These are phyloP conservation scores for Dentipellis sp. DNA, from an alignment of 768 basidiomycete genomes.

Conservation along the genomic window DNA sequence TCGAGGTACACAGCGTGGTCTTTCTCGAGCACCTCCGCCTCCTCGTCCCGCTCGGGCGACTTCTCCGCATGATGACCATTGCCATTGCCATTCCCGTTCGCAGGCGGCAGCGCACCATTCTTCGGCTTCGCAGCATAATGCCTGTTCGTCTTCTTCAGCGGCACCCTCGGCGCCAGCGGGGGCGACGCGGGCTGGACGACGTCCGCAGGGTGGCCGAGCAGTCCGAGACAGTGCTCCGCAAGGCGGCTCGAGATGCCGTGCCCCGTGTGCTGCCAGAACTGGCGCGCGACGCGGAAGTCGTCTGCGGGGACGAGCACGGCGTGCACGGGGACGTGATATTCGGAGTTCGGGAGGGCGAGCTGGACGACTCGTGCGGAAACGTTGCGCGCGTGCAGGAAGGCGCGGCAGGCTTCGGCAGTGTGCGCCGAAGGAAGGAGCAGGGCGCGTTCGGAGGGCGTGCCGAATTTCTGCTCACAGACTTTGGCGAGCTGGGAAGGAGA, in stretches of 20 bases:
- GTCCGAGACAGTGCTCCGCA: constrained; percentile 72
- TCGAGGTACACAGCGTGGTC: constrained; percentile 79
- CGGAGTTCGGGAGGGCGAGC: constrained; percentile 40
- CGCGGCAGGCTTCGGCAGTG: constrained; percentile 66
- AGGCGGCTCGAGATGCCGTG: constrained; percentile 82
- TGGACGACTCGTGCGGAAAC: constrained; percentile 52
- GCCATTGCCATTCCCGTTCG: background rate
- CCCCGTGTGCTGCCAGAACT: constrained; percentile 97
- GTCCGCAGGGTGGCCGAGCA: constrained; percentile 39
- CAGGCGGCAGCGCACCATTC: constrained; percentile 10
- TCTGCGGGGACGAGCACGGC: constrained; percentile 70
- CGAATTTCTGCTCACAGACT: constrained; percentile 75
- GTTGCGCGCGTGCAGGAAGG: constrained; percentile 55
- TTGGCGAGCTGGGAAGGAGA: constrained; percentile 51
- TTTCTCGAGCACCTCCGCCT: constrained; percentile 39
- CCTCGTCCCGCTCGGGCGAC: constrained; percentile 1
- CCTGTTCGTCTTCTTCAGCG: constrained; percentile 40
- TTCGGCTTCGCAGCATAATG: constrained; percentile 43
- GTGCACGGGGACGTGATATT: constrained; percentile 44
- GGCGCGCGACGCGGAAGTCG: constrained; percentile 58
- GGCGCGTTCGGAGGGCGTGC: constrained; percentile 57
- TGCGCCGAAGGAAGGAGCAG: constrained; percentile 70
- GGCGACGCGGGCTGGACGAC: constrained; percentile 20
- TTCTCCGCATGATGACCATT: background rate
- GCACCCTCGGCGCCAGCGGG: constrained; percentile 19